Percentiles rank a stretch among this genome's conserved stretches.
Conservation (phyloP, 805 yeast genomes). For the Torulaspora maleeae region DNA sequence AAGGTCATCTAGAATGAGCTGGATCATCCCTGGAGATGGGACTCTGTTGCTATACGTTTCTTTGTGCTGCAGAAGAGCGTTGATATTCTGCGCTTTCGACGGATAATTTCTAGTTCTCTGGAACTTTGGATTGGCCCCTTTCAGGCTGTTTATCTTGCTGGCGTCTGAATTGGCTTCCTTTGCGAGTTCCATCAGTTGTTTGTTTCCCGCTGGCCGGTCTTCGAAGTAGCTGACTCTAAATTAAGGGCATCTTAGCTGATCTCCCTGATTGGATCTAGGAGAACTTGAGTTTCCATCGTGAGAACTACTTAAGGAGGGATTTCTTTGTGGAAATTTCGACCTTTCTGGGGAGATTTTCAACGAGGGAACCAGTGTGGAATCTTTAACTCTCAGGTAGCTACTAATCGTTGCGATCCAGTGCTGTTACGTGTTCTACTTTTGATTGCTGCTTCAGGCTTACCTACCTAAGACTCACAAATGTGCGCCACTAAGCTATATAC, state of each 20-base stretch:
- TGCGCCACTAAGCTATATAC: conserved; percentile 13
- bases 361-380: too few species aligned
- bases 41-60: background rate
- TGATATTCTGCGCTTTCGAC: background rate
- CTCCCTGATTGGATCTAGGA: background rate
- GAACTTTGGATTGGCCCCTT: background rate
- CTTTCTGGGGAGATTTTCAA: background rate
- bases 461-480: conserved; percentile 6
- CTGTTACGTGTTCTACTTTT: too few species aligned
- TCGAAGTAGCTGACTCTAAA: background rate
- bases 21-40: background rate
- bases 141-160: background rate
- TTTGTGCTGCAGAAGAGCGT: background rate
- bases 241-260: background rate
- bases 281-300: too few species aligned
- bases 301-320: background rate
- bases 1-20: background rate
- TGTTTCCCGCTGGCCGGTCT: too few species aligned
- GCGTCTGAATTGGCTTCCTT: too few species aligned
- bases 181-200: too few species aligned
- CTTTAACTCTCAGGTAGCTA: too few species aligned
- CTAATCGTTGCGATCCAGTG: too few species aligned
- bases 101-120: background rate
- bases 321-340: background rate
- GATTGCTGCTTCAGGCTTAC: too few species aligned